A percentile compares a stretch with the other conserved stretches of the same genome.
Evolutionary conservation across 2,329 filamentous ascomycete genomes (phyloP).

Genomic region (Knoxdaviesia proteae): DNA sequence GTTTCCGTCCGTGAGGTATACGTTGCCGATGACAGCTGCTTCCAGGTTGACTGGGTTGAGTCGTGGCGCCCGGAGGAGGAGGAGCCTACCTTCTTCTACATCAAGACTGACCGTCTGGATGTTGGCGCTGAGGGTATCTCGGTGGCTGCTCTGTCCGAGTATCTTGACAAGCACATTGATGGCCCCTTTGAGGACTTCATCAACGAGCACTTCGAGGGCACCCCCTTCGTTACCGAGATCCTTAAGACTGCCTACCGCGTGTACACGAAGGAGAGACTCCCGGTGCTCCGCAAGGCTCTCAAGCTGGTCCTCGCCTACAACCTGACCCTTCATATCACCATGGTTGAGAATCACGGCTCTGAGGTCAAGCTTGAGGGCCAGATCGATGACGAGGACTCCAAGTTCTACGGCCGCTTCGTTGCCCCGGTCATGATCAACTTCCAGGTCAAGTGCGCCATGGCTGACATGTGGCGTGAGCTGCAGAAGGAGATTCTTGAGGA

Average conservation of each 20-base stretch:
- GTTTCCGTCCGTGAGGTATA: conserved; percentile 88
- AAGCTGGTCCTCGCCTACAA: conserved; percentile 94
- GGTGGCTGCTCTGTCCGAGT: conserved; percentile 62
- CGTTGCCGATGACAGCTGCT: conserved; percentile 79
- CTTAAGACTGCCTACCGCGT: conserved; percentile 90
- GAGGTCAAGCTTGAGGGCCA: conserved; percentile 61
- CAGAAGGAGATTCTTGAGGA: conserved; percentile 94
- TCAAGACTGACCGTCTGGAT: conserved; percentile 72
- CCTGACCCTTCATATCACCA: conserved; percentile 79
- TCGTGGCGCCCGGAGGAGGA: conserved; percentile 39
- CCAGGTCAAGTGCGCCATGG: conserved; percentile 93
- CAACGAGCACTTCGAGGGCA: conserved; percentile 89
- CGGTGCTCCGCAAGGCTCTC: conserved; percentile 82
- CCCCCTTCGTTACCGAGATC: conserved; percentile 85
- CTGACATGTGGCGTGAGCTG: conserved; percentile 93
- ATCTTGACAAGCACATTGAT: conserved; percentile 88
- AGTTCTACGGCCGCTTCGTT: conserved; percentile 74
- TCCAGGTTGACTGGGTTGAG: conserved; percentile 88
- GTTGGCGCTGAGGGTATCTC: conserved; percentile 79
- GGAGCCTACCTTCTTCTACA: conserved; percentile 61
- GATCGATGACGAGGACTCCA: conserved; percentile 70
- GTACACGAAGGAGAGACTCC: conserved; percentile 71
- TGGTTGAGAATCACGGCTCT: conserved; percentile 74
- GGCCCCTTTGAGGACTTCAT: conserved; percentile 82
- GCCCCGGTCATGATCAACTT: conserved; percentile 99